phyloP scores from a whole-genome alignment of 352 stramenopile genomes.

The Aphanomyces euteiches region DNA sequence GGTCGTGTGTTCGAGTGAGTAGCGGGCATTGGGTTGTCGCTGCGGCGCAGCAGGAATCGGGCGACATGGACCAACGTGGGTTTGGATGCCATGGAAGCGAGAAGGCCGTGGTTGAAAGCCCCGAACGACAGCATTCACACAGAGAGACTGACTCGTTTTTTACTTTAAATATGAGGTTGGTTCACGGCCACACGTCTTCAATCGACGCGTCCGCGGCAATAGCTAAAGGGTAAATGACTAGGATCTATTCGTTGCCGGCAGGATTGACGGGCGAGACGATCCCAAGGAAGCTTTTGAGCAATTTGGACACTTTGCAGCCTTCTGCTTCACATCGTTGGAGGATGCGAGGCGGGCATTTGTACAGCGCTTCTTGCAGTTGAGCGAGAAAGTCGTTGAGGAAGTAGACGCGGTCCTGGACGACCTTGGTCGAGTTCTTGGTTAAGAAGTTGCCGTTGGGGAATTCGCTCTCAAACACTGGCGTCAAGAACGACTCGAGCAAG shows the following conservation, averaged over 20 bases:
- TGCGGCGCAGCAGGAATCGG: too few relatives aligned
- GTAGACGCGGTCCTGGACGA: slow-evolving; percentile 70
- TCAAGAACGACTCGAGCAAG: slow-evolving; percentile 62
- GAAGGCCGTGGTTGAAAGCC: too few relatives aligned
- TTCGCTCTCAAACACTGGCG: slow-evolving; percentile 70
- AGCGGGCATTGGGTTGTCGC: too few relatives aligned
- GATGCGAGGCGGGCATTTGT: slow-evolving; percentile 71
- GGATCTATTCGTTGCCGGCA: slow-evolving; percentile 17
- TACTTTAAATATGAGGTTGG: background rate
- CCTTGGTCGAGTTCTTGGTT: slow-evolving; percentile 75
- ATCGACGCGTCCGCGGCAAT: background rate
- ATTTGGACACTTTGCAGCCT: slow-evolving; percentile 76
- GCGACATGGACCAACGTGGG: too few relatives aligned
- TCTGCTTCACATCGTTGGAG: slow-evolving; percentile 72
- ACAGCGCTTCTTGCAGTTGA: slow-evolving; percentile 66
- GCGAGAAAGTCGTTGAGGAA: slow-evolving; percentile 81
- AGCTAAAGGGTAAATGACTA: too few relatives aligned
- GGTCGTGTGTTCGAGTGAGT: too few relatives aligned
- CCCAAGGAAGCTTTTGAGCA: slow-evolving; percentile 76
- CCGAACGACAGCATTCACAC: too few relatives aligned
- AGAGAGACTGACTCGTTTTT: too few relatives aligned
- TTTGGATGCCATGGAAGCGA: too few relatives aligned
- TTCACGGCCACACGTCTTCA: background rate
- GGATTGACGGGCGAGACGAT: slow-evolving; percentile 23
- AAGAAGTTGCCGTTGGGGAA: slow-evolving; percentile 70